Evolutionary conservation across 2,329 filamentous ascomycete species (phyloP).

Genomic region (Neofusicoccum kwambonambiense): DNA sequence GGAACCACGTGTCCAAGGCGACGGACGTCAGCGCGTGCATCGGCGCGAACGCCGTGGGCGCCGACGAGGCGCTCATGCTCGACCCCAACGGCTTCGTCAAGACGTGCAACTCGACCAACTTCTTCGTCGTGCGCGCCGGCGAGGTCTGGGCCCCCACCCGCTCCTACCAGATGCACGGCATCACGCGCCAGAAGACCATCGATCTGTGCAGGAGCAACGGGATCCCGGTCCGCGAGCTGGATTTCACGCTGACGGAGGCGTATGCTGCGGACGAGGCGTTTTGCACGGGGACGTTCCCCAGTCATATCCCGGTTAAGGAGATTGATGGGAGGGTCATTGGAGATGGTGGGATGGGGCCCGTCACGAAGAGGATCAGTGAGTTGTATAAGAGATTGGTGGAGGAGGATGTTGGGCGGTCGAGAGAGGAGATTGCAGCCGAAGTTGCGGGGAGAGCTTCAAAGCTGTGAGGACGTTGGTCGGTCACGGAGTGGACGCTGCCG

Average conservation of each 20-base stretch:
- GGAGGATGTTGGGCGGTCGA: not conserved
- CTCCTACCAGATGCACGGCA: conserved; percentile 34
- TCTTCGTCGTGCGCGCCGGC: conserved; percentile 32
- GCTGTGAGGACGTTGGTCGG: not conserved
- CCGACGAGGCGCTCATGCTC: not conserved
- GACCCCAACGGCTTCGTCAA: conserved; percentile 20
- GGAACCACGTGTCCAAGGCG: not conserved
- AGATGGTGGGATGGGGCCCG: not conserved
- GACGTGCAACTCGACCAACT: conserved; percentile 36
- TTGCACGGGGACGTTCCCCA: conserved; percentile 31
- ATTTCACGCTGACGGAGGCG: conserved; percentile 32
- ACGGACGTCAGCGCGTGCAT: not conserved
- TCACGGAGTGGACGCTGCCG: not conserved
- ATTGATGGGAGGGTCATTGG: not conserved
- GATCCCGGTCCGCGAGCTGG: conserved; percentile 28
- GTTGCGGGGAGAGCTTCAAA: not conserved
- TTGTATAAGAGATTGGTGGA: not conserved
- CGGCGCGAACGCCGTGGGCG: not conserved
- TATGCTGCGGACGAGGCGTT: conserved; percentile 34
- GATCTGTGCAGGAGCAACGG: conserved; percentile 30
- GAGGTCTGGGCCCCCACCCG: conserved; percentile 36
- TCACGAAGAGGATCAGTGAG: not conserved
- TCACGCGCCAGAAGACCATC: conserved; percentile 33
- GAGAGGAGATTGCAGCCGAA: not conserved
- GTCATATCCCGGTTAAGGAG: not conserved